Conservation (phyloP, 208 protist species). For the Acanthamoeba polyphaga region DNA sequence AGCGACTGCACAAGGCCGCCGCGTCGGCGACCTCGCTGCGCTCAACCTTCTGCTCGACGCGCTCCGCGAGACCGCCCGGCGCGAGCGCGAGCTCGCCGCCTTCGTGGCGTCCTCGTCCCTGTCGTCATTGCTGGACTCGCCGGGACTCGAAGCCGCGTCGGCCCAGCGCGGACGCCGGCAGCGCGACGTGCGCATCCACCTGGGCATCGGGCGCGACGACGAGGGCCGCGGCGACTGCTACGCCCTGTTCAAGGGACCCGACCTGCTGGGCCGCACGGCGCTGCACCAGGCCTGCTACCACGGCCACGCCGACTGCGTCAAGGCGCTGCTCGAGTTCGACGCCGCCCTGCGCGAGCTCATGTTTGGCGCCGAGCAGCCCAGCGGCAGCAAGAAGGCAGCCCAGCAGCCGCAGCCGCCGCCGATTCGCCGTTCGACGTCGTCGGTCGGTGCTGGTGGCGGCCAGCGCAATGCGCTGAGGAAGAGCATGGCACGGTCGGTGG, state of each 20-base stretch:
- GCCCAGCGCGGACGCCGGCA: constrained; percentile 2
- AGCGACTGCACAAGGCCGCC: constrained; percentile 28
- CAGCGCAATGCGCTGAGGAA: not conserved
- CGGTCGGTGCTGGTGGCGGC: not conserved
- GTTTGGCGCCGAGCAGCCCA: not conserved
- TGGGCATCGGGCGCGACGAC: constrained; percentile 48
- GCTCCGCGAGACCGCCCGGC: not conserved
- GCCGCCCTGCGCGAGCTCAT: constrained; percentile 25
- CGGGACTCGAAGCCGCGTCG: too few relatives aligned
- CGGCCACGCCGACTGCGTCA: constrained; percentile 25
- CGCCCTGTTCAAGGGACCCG: constrained; percentile 43
- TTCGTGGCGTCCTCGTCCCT: not conserved
- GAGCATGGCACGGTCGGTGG: not conserved
- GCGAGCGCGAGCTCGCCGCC: not conserved
- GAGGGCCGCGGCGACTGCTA: constrained; percentile 62
- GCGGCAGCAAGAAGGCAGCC: not conserved
- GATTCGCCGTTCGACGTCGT: not conserved
- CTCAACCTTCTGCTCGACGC: not conserved
- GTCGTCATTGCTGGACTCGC: not conserved
- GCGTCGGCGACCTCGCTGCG: not conserved
- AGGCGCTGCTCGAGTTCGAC: constrained; percentile 55
- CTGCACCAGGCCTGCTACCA: constrained; percentile 56
- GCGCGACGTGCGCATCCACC: constrained; percentile 37
- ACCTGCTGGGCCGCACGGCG: constrained; percentile 47
- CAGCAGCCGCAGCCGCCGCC: not conserved